Evolutionary conservation across 2,329 filamentous ascomycete genomes (phyloP), one percentile per base, ranked within the genome.

Genomic region (Curvularia spicifera): DNA sequence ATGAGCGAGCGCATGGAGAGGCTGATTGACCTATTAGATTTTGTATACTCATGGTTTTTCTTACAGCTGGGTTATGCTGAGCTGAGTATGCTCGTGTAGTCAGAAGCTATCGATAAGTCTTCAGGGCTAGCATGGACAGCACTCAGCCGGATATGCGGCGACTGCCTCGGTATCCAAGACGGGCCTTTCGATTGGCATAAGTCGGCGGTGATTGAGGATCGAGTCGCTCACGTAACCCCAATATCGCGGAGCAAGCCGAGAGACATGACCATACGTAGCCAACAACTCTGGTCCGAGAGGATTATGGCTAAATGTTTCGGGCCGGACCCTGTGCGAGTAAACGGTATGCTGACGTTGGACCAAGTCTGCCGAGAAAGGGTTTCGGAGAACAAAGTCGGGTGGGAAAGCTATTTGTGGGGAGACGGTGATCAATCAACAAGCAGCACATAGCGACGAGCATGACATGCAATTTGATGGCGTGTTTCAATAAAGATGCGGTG

Each of bases 281-380:
- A 28, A 29, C 18, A 3, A 20, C 9, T 29, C 26, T 29, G 24
- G 37, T 8, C 12, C 37, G 48, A 35, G 24, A 4, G 48, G 22
- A 42, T 31, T 37, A n/a, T 40, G 48, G 35, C 48, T 26, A 51
- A 28, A 42, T 51, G 18, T 42, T 40, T 51, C 48, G 48, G 48
- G 48, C 35, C 35, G 37, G 48, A 51, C 37, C n/a, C 26, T 51
- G 9, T 29, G 37, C 37, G 35, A 51, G 24, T 29, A 51, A 37
- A 20, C 37, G 37, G 29, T 51, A 29, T 29, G 48, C 48, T 51
- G 35, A 51, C 48, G 48, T 51, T 51, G 26, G 48, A 42, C n/a
- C 18, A 26, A 18, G 48, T 40, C 15, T 24, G 37, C 48, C 37
- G 48, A 42, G 48, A 40, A 29, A 31, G 37, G 28, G 6, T 9